Base-by-base conservation (phyloP, 75 land plant species). In the Isoetes taiwanensis region DNA sequence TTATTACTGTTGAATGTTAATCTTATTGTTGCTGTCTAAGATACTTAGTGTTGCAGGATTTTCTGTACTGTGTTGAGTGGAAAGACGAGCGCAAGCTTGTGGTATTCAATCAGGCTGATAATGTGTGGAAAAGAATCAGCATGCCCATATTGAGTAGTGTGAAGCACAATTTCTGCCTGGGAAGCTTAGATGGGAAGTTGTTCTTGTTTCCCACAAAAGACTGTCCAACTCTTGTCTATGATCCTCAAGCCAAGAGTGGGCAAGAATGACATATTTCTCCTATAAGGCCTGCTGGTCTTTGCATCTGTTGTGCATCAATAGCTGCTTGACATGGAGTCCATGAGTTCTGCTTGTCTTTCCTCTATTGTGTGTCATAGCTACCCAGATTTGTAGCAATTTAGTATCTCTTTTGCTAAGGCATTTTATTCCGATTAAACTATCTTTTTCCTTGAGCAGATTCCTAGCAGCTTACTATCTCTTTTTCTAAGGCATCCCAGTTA, bases 41-140 rank as follows among this genome's bases (percentile, higher is more conserved):
- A n/a, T n/a, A n/a, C n/a, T n/a, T n/a, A n/a, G n/a, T n/a, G n/a
- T n/a, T n/a, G n/a, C n/a, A n/a, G n/a, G n/a, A n/a, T n/a, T n/a
- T n/a, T n/a, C 72, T 84, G 9, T 80, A 74, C 52, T 85, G 90
- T 65, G 71, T 85, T 65, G 85, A 85, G 59, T 85, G 90, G 90
- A 85, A 85, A 63, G 72, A 85, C 33, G 78, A 81, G 52, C 26
- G 85, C 58, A 78, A 71, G 46, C 71, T 85, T 21, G 72, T 82
- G 2, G 57, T 81, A 2, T 85, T 76, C 54, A 56, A 76, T 50
- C 68, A 81, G 11, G 58, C 40, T 5, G 80, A 80, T 8, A 65
- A 73, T 31, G 67, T 77, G 26, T 85, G 89, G 89, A 68, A 66
- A 38, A 72, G 52, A 59, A 73, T 81, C 1, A 58, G 70, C 11